Conservation (phyloP, 371 early-diverging fungal species). For the Blakeslea trispora region DNA sequence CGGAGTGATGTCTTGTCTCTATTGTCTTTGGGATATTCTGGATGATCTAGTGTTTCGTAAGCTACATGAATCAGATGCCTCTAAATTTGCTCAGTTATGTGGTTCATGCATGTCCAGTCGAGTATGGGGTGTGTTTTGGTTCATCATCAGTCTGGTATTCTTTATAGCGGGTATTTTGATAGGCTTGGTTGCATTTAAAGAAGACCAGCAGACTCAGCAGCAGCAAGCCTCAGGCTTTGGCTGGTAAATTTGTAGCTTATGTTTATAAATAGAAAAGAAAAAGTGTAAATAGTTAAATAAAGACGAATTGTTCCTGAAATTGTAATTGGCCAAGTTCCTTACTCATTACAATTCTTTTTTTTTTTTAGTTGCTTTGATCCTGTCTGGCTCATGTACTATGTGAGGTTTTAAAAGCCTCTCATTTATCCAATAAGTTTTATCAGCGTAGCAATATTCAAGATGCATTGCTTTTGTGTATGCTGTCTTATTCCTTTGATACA, state of each 20-base stretch:
- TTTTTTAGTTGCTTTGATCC: no score
- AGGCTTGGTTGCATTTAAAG: constrained; percentile 80
- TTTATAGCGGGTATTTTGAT: constrained; percentile 76
- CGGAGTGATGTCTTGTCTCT: constrained; percentile 90
- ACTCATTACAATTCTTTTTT: no score
- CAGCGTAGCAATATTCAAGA: no score
- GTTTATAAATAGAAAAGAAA: no score
- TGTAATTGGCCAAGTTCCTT: no score
- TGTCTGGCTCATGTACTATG: no score
- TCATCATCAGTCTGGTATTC: constrained; percentile 81
- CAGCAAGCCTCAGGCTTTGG: constrained; percentile 38
- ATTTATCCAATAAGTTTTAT: no score
- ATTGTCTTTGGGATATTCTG: constrained; percentile 92
- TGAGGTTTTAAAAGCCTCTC: no score
- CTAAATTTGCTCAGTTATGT: constrained; percentile 82
- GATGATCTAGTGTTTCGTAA: constrained; percentile 90
- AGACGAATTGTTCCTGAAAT: no score
- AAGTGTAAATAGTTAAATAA: no score
- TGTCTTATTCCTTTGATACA: no score
- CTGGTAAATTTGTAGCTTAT: constrained; percentile 14
- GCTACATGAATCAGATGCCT: constrained; percentile 92
- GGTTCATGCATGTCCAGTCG: constrained; percentile 79
- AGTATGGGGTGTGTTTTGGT: constrained; percentile 90
- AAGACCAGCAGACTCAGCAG: constrained; percentile 35
- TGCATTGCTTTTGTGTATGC: no score